phyloP scores from a whole-genome alignment of 345 rosid genomes.

The Populus simonii region DNA sequence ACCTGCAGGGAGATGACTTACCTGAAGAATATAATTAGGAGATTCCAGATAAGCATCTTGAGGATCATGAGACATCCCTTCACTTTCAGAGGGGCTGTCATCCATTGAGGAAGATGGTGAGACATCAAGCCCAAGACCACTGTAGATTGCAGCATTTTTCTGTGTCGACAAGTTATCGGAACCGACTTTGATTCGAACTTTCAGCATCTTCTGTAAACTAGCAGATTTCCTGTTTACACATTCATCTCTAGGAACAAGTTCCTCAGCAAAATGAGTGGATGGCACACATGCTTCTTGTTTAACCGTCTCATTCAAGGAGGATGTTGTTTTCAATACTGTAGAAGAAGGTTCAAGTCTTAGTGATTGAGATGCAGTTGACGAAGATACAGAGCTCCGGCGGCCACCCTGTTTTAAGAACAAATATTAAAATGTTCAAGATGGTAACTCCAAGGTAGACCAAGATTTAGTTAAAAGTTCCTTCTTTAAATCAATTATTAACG shows the following conservation, averaged over 20 bases:
- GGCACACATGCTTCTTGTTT: slow-evolving; percentile 40
- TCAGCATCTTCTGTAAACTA: slow-evolving; percentile 53
- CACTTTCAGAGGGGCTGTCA: slow-evolving; percentile 69
- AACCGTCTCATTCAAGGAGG: slow-evolving; percentile 31
- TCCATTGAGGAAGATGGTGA: slow-evolving; percentile 72
- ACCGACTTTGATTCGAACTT: slow-evolving; percentile 77
- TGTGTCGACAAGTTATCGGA: slow-evolving; percentile 64
- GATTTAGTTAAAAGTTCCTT: slow-evolving; percentile 14
- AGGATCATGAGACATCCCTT: slow-evolving; percentile 49
- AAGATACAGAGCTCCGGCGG: slow-evolving; percentile 34
- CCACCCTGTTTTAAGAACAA: slow-evolving; percentile 47
- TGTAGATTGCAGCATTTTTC: slow-evolving; percentile 60
- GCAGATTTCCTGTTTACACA: slow-evolving; percentile 35
- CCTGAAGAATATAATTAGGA: slow-evolving; percentile 68
- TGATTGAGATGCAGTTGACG: slow-evolving; percentile 36
- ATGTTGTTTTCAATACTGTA: slow-evolving; percentile 35
- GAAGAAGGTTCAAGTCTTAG: slow-evolving; percentile 46
- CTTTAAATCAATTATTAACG: neutral
- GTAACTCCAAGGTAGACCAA: slow-evolving; percentile 16
- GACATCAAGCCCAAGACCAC: slow-evolving; percentile 71
- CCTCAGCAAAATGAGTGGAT: slow-evolving; percentile 36
- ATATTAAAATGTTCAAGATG: slow-evolving; percentile 16
- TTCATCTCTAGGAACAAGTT: slow-evolving; percentile 34
- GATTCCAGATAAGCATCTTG: slow-evolving; percentile 52
- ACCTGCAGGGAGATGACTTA: slow-evolving; percentile 31